These are phyloP conservation scores for Kluyveromyces dobzhanskii DNA, from an alignment of 805 yeast genomes.

Conservation along the genomic window DNA sequence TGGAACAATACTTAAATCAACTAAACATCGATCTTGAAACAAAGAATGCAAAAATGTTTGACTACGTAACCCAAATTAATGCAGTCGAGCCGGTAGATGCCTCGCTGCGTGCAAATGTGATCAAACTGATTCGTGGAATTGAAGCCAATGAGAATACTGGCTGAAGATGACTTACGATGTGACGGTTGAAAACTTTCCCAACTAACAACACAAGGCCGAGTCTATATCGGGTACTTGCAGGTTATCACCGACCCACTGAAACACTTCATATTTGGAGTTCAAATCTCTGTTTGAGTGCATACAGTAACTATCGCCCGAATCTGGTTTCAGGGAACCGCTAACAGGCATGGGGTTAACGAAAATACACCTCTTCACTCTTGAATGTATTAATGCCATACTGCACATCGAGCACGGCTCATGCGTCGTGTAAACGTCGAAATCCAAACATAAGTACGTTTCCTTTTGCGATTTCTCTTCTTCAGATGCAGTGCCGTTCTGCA, in stretches of 20 bases:
- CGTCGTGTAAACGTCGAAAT: conserved; percentile 72
- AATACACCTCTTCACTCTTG: conserved; percentile 64
- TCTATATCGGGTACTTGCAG: conserved; percentile 18
- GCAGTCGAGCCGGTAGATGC: not conserved
- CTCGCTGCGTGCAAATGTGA: not conserved
- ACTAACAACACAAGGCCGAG: conserved; percentile 19
- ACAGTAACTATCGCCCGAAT: conserved; percentile 59
- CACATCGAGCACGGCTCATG: conserved; percentile 98
- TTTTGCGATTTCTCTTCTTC: conserved; percentile 5
- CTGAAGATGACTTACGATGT: no score
- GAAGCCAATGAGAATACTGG: not conserved
- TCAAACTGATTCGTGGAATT: not conserved
- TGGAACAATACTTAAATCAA: not conserved
- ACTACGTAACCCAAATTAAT: not conserved
- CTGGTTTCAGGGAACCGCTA: conserved; percentile 49
- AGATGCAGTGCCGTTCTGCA: not conserved
- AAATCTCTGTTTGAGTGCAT: conserved; percentile 67
- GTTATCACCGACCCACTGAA: conserved; percentile 53
- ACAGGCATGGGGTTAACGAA: conserved; percentile 41
- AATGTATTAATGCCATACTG: conserved; percentile 89
- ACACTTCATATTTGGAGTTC: conserved; percentile 83
- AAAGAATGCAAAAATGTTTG: not conserved
- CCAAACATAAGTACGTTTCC: conserved; percentile 58
- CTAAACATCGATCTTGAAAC: not conserved
- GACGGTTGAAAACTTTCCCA: no score